Base-by-base conservation (phyloP, 495 filamentous ascomycete species). In the Collariella sp. region DNA sequence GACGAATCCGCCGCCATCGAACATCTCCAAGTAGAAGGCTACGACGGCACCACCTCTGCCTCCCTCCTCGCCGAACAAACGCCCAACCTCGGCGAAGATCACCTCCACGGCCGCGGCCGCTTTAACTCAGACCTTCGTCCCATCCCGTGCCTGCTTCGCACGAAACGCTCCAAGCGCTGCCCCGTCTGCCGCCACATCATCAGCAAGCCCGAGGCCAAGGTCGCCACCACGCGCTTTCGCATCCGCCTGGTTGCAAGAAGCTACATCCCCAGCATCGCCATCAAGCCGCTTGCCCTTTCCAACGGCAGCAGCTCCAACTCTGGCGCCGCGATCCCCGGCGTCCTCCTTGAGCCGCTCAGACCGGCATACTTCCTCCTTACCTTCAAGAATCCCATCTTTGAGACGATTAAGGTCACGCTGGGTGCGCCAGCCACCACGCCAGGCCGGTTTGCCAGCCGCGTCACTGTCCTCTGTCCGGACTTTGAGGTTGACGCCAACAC, bases 401-500 rank as follows among this genome's bases (percentile, higher is more conserved):
- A 97, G 58, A 76, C 83, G 7, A 80, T 98, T 36, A 83, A 83
- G 50, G 82, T 98, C 50, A 91, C 87, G 0, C 82, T 98, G 9
- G 93, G 87, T 5, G 94, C 93, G 0, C 88, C 93, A 1, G 74
- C 83, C 18, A 77, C 78, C 10, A 95, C 90, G 0, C 88, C 91
- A 0, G 91, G 91, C 11, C 74, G 78, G 16, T 85, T 89, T 53
- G 76, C 80, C 0, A 83, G 83, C 41, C 88, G 81, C 62, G 88
- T 97, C 57, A 96, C 91, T 6, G 86, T 98, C 36, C 78, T 97
- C 11, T 96, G 90, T 63, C 93, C 93, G 6, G 83, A 95, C 57
- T 97, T 98, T 71, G 87, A 94, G 24, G 84, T 98, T 47, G 93
- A 93, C 53, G 87, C 94, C 40, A 96, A 93, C 68, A 89, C 88